Evolutionary conservation across 805 yeast genomes (phyloP), one percentile per base, ranked within the genome.

Genomic region (Kodamaea lidongshanica): DNA sequence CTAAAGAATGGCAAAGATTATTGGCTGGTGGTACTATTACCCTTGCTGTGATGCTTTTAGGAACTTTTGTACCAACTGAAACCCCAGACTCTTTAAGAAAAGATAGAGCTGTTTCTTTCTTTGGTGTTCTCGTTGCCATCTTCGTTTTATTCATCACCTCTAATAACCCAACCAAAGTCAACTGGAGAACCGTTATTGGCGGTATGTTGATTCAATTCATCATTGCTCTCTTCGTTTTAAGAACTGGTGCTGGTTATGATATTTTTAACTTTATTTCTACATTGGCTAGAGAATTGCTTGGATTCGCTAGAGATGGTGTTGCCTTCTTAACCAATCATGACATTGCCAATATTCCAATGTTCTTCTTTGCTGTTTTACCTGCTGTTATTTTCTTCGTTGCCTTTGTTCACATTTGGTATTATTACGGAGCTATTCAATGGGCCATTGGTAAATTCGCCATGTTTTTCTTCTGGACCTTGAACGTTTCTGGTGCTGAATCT

Each of bases 381-480:
- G 69, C 79, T 3, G 76, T 75, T 30, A 58, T 73, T 11, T 76
- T 76, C 64, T 76, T 76, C 57, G 76, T 75, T 30, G 77, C 81
- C 10, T 67, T 74, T 37, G 68, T 75, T 25, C 79, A 74, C 44
- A 66, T 75, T 30, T 69, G 72, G 65, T 72, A 66, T 54, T 73
- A 75, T 54, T 69, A 60, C 50, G 80, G 80, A 8, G 56, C 68
- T 19, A 58, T 76, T 32, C 82, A 76, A 47, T 76, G 81, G 80
- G 56, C 56, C 25, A 65, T 76, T 33, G 63, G 64, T 24, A 76
- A 76, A 50, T 71, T 72, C 40, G 74, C 79, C 12, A 52, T 54
- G 43, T 67, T 74, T 41, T 74, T 76, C 60, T 73, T 67, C 59
- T 75, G 79, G 79, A 49, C 73, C 20, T 64, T 74, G 61, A 56